Percentiles rank a stretch among this genome's conserved stretches.
Conservation (phyloP, 129 eudicot species). For the Daucus carota region DNA sequence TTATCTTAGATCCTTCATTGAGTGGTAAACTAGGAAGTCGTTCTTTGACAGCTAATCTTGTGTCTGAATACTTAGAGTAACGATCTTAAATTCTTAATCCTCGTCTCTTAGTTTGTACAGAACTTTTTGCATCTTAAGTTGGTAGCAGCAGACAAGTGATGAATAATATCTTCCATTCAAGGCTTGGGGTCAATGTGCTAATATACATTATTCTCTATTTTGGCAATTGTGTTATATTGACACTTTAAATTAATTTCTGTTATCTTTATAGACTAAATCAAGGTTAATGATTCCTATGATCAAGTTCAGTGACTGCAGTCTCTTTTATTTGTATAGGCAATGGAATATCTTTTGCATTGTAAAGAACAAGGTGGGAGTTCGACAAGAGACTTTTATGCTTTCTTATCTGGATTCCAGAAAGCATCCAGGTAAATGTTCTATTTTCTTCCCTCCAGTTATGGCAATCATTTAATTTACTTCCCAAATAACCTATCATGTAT, state of each 20-base stretch:
- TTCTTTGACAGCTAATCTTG: neutral
- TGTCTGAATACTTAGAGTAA: neutral
- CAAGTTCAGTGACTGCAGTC: neutral
- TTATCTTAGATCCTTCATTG: neutral
- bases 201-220: neutral
- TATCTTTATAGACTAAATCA: neutral
- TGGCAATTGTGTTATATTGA: neutral
- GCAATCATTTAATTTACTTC: neutral
- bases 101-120: neutral
- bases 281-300: neutral
- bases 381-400: slow-evolving; percentile 41
- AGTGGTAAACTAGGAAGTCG: neutral
- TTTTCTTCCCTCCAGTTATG: neutral
- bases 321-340: slow-evolving; percentile 44
- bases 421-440: slow-evolving; percentile 56
- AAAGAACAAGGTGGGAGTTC: slow-evolving; percentile 76
- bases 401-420: slow-evolving; percentile 78
- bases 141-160: neutral
- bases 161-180: neutral
- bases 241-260: neutral
- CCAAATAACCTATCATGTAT: neutral
- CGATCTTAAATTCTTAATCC: neutral
- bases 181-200: neutral
- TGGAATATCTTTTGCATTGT: slow-evolving; percentile 66
- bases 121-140: neutral